Base-by-base conservation (phyloP, 1,284 basidiomycete species). In the Apiotrichum mycotoxinovorans region DNA sequence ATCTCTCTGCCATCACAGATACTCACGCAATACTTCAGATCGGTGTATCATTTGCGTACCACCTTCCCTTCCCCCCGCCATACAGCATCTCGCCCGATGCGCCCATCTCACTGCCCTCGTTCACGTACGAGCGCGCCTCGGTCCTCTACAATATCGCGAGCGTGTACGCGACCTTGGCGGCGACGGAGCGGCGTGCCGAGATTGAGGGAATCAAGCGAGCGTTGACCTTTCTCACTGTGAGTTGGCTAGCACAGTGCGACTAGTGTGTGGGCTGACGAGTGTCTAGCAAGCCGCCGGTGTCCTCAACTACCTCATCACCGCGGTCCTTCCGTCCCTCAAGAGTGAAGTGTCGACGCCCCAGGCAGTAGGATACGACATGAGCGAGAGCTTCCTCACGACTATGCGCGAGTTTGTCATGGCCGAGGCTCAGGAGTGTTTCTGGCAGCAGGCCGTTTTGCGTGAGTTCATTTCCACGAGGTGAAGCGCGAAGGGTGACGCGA, bases 341-440 rank as follows among this genome's bases (percentile, higher is more conserved):
- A 78, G 82, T 23, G 80, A 83, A 20, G 82, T 86, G 1, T 65
- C 71, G 2, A 62, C 71, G 2, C 66, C 71, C 26, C 58, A 75
- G 63, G 67, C 73, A 47, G 65, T 70, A 15, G 70, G 73, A 40
- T 70, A 75, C 25, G 89, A 95, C 74, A 80, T 95, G 48, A 83
- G 85, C 0, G 76, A 80, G 37, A 71, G 83, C 0, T 85, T 87
- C 64, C 68, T 92, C 23, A 80, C 80, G 43, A 81, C 85, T 23
- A 70, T 98, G 23, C 83, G 89, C 66, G 83, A 80, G 62, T 82
- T 97, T 54, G 89, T 92, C 84, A 82, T 97, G 1, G 92, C 92
- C 0, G 92, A 98, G 77, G 94, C 93, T 0, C 94, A 98, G 69
- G 95, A 98, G 79, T 96, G 92, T 69, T 90, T 87, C 53, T 98